A percentile compares a stretch with the other conserved stretches of the same genome.
phyloP scores from a whole-genome alignment of 768 basidiomycete species.

The Tulasnella sp. region DNA sequence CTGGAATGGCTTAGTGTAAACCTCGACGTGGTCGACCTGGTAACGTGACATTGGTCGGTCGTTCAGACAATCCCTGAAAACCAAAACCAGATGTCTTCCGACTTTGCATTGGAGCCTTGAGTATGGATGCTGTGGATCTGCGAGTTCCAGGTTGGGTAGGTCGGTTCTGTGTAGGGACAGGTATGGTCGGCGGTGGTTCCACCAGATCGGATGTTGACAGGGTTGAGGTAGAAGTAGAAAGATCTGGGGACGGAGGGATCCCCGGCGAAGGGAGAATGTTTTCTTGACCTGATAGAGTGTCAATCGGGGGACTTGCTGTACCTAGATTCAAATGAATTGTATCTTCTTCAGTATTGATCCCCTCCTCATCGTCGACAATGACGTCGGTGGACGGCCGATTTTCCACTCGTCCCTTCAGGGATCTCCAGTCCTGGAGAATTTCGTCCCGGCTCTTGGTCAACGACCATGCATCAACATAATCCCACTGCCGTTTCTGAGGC shows the following conservation, averaged over 20 bases:
- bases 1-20: no score
- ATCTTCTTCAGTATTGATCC: background rate
- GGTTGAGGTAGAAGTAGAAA: no score
- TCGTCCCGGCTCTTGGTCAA: slow-evolving; percentile 50
- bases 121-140: background rate
- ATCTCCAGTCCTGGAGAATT: slow-evolving; percentile 31
- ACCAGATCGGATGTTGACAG: background rate
- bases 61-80: no score
- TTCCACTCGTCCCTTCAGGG: background rate
- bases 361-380: slow-evolving; percentile 3
- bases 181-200: background rate
- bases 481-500: slow-evolving; percentile 59
- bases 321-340: background rate
- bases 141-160: background rate
- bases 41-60: no score
- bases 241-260: no score
- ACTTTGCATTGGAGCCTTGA: background rate
- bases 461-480: slow-evolving; percentile 58
- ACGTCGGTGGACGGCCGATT: background rate
- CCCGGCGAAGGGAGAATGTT: background rate
- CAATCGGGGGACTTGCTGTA: background rate
- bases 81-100: background rate
- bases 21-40: no score
- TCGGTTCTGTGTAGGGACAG: background rate
- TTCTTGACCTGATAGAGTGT: background rate